Conservation (phyloP, 1,284 basidiomycete genomes). For the Moesziomyces parantarcticus region DNA sequence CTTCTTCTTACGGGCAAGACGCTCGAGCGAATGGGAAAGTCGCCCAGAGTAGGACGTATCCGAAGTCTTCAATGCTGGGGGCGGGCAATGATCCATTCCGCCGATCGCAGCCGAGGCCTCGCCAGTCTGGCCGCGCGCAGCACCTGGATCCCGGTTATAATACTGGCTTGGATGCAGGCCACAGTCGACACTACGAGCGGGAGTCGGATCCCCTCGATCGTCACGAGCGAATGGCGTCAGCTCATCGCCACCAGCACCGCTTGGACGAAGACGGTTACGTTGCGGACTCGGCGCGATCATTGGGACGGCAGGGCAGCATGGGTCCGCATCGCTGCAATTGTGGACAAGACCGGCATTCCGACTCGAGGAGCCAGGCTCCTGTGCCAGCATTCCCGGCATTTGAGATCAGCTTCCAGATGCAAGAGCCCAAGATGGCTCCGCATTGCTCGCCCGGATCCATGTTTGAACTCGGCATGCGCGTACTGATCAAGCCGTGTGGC, state of each 20-base stretch:
- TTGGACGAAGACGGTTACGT: no score
- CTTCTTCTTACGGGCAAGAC: not conserved
- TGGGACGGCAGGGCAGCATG: no score
- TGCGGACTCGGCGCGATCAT: no score
- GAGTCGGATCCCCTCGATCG: no score
- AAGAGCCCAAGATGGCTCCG: conserved; percentile 15
- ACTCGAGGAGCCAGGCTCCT: not conserved
- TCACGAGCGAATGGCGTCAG: no score
- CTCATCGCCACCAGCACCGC: no score
- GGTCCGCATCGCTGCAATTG: not conserved
- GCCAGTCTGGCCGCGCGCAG: no score
- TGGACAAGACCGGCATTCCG: not conserved
- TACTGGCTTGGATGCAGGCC: no score
- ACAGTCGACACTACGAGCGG: no score
- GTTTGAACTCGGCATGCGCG: conserved; percentile 29
- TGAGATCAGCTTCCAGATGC: conserved; percentile 38
- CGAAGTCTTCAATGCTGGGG: not conserved
- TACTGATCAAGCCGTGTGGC: conserved; percentile 15
- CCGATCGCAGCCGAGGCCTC: not conserved
- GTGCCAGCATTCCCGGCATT: conserved; percentile 8
- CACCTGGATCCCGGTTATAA: no score
- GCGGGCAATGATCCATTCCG: no score
- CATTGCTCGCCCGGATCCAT: conserved; percentile 8
- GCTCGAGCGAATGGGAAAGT: not conserved
- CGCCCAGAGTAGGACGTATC: not conserved